Evolutionary conservation across 2,329 filamentous ascomycete species (phyloP).

Genomic region (Neophaeococcomyces aloes): DNA sequence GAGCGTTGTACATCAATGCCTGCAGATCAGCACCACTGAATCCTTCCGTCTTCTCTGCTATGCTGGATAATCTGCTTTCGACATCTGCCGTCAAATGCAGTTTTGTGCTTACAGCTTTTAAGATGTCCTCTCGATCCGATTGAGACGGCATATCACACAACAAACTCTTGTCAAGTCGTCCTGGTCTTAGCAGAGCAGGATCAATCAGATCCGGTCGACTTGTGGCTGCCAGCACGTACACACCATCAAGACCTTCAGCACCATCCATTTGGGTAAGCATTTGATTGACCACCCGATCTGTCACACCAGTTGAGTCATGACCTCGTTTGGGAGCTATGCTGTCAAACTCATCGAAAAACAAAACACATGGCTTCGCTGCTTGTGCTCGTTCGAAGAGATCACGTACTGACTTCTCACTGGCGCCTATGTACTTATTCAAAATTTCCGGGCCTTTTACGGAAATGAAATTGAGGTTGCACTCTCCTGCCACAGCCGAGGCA

Average conservation of each 20-base stretch:
- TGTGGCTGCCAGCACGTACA: constrained; percentile 93
- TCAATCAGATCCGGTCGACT: constrained; percentile 91
- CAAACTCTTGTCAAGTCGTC: constrained; percentile 83
- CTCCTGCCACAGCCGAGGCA: constrained; percentile 91
- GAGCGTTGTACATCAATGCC: constrained; percentile 88
- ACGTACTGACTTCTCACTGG: constrained; percentile 88
- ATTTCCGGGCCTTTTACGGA: constrained; percentile 97
- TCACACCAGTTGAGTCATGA: constrained; percentile 96
- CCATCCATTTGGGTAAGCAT: constrained; percentile 98
- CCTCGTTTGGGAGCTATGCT: constrained; percentile 94
- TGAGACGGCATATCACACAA: constrained; percentile 77
- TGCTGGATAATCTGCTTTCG: constrained; percentile 53
- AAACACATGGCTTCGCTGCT: constrained; percentile 81
- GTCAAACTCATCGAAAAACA: constrained; percentile 99
- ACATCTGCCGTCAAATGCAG: constrained; percentile 62
- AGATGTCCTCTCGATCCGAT: constrained; percentile 78
- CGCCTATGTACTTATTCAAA: constrained; percentile 97
- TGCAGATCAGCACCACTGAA: constrained; percentile 93
- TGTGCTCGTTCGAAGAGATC: constrained; percentile 89
- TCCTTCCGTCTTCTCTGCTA: constrained; percentile 71
- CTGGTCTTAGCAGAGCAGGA: constrained; percentile 80
- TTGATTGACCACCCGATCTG: constrained; percentile 95
- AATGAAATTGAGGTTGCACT: constrained; percentile 97
- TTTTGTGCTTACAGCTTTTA: constrained; percentile 72
- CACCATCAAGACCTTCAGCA: constrained; percentile 84